Percentiles rank a stretch among this genome's conserved stretches.
phyloP scores from a whole-genome alignment of 768 basidiomycete species.

The Megacollybia marginata region DNA sequence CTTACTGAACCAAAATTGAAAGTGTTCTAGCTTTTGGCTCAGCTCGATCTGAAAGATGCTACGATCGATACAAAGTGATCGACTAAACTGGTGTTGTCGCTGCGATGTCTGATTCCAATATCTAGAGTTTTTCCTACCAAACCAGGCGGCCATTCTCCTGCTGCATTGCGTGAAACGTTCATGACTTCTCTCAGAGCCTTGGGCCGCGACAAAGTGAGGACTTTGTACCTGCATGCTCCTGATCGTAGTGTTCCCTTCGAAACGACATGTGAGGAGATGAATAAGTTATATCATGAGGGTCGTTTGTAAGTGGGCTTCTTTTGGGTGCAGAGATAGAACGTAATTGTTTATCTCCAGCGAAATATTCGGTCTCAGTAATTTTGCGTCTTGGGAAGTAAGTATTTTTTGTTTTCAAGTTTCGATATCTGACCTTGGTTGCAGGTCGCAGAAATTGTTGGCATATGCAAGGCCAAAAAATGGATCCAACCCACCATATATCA shows the following conservation, averaged over 20 bases:
- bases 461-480: slow-evolving; percentile 37
- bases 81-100: background rate
- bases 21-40: slow-evolving; percentile 24
- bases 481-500: slow-evolving; percentile 41
- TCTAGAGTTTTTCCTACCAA: slow-evolving; percentile 29
- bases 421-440: slow-evolving; percentile 6
- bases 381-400: slow-evolving; percentile 38
- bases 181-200: slow-evolving; percentile 26
- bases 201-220: slow-evolving; percentile 26
- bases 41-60: slow-evolving; percentile 31
- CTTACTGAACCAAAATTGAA: no score
- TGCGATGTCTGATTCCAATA: background rate
- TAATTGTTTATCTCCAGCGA: slow-evolving; percentile 21
- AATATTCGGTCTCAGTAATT: slow-evolving; percentile 44
- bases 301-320: slow-evolving; percentile 29
- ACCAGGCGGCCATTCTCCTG: slow-evolving; percentile 33
- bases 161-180: slow-evolving; percentile 27
- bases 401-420: background rate
- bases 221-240: slow-evolving; percentile 40
- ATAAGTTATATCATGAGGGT: slow-evolving; percentile 36
- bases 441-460: slow-evolving; percentile 42
- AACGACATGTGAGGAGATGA: slow-evolving; percentile 35
- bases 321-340: background rate
- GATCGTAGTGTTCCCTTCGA: slow-evolving; percentile 41
- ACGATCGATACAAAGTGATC: slow-evolving; percentile 43